Percentiles rank a stretch among this genome's conserved stretches.
These are phyloP conservation scores for Trichoderma asperellum DNA, from an alignment of 2,329 filamentous ascomycete species.

Conservation along the genomic window DNA sequence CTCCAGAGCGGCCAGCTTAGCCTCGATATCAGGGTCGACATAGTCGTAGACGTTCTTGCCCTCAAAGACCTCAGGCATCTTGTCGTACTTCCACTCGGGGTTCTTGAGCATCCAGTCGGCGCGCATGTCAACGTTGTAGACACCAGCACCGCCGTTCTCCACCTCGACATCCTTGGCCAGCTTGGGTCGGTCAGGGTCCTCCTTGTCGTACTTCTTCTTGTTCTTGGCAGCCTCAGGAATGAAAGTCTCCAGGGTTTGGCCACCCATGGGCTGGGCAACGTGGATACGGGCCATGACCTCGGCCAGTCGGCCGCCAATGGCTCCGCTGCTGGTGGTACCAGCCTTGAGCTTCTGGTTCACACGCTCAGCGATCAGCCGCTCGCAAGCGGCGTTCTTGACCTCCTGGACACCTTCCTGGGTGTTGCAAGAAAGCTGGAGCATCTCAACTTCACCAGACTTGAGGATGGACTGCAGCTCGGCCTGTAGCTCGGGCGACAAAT, in stretches of 20 bases:
- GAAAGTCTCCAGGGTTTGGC: constrained; percentile 76
- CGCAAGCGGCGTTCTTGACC: constrained; percentile 93
- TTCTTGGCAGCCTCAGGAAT: constrained; percentile 84
- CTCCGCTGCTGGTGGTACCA: constrained; percentile 75
- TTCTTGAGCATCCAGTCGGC: constrained; percentile 86
- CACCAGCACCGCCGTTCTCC: constrained; percentile 91
- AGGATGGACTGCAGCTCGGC: constrained; percentile 77
- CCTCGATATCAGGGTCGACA: constrained; percentile 94
- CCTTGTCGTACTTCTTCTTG: constrained; percentile 86
- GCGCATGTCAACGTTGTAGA: constrained; percentile 92
- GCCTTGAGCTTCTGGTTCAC: constrained; percentile 97
- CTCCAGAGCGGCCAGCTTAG: constrained; percentile 87
- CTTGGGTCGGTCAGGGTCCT: constrained; percentile 79
- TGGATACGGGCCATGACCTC: constrained; percentile 95
- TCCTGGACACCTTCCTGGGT: constrained; percentile 92
- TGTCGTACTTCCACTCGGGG: constrained; percentile 94
- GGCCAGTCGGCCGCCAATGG: constrained; percentile 78
- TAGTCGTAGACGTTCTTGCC: constrained; percentile 98
- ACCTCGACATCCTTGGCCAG: constrained; percentile 87
- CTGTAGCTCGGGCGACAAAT: constrained; percentile 79
- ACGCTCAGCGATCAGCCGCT: constrained; percentile 87
- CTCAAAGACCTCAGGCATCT: constrained; percentile 89
- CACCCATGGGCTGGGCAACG: constrained; percentile 90
- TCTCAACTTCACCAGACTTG: constrained; percentile 86
- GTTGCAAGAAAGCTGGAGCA: constrained; percentile 92